These are phyloP conservation scores for Sporothrix brunneoviolacea DNA, from an alignment of 2,329 filamentous ascomycete species.

Conservation along the genomic window DNA sequence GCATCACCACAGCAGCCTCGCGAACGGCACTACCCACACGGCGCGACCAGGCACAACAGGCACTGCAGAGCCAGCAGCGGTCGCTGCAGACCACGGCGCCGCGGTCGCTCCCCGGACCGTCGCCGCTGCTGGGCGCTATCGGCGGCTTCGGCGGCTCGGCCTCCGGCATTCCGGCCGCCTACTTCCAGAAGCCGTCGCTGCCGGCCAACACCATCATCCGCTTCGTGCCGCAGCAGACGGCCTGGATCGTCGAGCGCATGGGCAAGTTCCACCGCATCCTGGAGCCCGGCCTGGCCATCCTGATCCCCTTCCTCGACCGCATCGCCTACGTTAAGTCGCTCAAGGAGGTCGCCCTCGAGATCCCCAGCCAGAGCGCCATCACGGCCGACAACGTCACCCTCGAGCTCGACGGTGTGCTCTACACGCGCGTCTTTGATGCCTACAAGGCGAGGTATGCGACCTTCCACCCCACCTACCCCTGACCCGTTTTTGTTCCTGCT, in stretches of 20 bases:
- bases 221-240: slow-evolving; percentile 98
- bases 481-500: not conserved
- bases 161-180: slow-evolving; percentile 52
- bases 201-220: slow-evolving; percentile 92
- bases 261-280: slow-evolving; percentile 93
- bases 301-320: slow-evolving; percentile 85
- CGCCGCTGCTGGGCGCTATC: slow-evolving; percentile 25
- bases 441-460: slow-evolving; percentile 81
- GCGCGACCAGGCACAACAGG: not conserved
- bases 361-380: slow-evolving; percentile 94
- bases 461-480: not conserved
- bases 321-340: slow-evolving; percentile 97
- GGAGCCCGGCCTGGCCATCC: slow-evolving; percentile 80
- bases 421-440: slow-evolving; percentile 92
- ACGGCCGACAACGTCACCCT: slow-evolving; percentile 97
- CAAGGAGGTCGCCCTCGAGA: slow-evolving; percentile 94
- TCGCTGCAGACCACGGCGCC: slow-evolving; percentile 20
- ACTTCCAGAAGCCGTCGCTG: slow-evolving; percentile 68
- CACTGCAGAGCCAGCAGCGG: slow-evolving; percentile 13
- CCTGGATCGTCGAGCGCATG: slow-evolving; percentile 99
- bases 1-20: slow-evolving; percentile 5
- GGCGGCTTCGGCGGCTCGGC: slow-evolving; percentile 17
- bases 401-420: slow-evolving; percentile 91
- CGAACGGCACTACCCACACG: not conserved
- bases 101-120: slow-evolving; percentile 19